Percentiles rank a stretch among this genome's conserved stretches.
phyloP scores from a whole-genome alignment of 306 rosid species.

The Cyclanthera cordifolia region DNA sequence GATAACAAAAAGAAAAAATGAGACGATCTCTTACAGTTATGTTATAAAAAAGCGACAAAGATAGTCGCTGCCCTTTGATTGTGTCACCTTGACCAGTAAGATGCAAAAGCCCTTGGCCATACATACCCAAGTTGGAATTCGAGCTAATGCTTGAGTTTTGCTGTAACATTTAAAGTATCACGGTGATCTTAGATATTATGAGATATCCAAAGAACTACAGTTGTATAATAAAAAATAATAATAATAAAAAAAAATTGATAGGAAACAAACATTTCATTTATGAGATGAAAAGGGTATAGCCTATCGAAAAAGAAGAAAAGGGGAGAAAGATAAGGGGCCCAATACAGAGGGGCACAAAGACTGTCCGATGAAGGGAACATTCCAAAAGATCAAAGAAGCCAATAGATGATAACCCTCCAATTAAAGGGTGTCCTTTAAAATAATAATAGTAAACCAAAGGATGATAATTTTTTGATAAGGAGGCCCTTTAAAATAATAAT shows the following conservation, averaged over 20 bases:
- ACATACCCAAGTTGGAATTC: conserved; percentile 80
- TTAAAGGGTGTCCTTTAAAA: too few species aligned
- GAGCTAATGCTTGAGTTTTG: conserved; percentile 77
- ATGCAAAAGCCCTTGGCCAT: conserved; percentile 89
- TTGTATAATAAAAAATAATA: conserved; percentile 13
- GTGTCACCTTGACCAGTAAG: conserved; percentile 86
- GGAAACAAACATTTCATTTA: too few species aligned
- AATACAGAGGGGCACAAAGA: too few species aligned
- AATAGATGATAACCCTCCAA: too few species aligned
- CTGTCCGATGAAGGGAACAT: too few species aligned
- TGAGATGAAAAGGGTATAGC: too few species aligned
- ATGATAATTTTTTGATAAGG: too few species aligned
- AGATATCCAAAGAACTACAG: conserved; percentile 16
- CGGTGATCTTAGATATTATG: conserved; percentile 20
- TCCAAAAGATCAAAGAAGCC: too few species aligned
- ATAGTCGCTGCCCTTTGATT: conserved; percentile 82
- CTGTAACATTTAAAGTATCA: conserved; percentile 42
- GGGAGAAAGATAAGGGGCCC: too few species aligned
- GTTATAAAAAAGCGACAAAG: conserved; percentile 96
- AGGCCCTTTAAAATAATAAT: too few species aligned
- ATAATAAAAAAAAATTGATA: neutral
- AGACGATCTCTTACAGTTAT: conserved; percentile 61
- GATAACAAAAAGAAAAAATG: neutral
- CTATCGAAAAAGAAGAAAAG: too few species aligned
- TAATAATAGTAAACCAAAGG: too few species aligned